Base-by-base conservation (phyloP, 495 filamentous ascomycete species). In the Cairneyella variabilis region DNA sequence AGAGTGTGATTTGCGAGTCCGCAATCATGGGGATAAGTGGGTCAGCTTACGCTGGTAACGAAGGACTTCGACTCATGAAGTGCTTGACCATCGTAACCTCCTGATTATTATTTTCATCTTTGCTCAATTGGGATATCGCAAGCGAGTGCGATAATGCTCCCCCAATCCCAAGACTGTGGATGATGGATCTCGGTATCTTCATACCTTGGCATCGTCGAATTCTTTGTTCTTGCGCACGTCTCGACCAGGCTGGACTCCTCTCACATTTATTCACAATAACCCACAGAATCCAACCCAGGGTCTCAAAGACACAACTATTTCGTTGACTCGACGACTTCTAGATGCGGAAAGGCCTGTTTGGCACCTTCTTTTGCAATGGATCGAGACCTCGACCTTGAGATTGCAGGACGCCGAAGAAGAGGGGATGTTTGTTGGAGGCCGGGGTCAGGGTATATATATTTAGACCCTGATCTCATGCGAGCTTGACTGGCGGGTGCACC, bases 111-210 rank as follows among this genome's bases (percentile, higher is more conserved):
- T n/a, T n/a, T n/a, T n/a, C n/a, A n/a, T n/a, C n/a, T n/a, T n/a
- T n/a, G 14, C 56, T 58, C 14, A 16, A 48, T 58, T 28, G 14
- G 56, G 56, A 26, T 20, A 53, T 49, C 41, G 30, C 37, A 58
- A 58, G 56, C 56, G 56, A 58, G 36, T 32, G 21, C 28, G 39
- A 25, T 40, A 38, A 28, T 44, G 28, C 16, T 32, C 46, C 28
- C 20, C 20, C 12, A 50, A 43, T 58, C 36, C 56, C 55, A 53
- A 53, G 39, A 43, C n/a, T 49, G 20, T 50, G 56, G 56, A 50
- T 36, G 18, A 40, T 54, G 44, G 49, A 50, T 54, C 28, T 57
- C 23, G 41, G 11, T 21, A 40, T 21, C 46, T 41, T 51, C 26
- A 18, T 23, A 22, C 18, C n/a, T 16, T 17, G 36, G 27, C 23